Conservation (phyloP, 441 rosid genomes). For the Daphne laureola region DNA sequence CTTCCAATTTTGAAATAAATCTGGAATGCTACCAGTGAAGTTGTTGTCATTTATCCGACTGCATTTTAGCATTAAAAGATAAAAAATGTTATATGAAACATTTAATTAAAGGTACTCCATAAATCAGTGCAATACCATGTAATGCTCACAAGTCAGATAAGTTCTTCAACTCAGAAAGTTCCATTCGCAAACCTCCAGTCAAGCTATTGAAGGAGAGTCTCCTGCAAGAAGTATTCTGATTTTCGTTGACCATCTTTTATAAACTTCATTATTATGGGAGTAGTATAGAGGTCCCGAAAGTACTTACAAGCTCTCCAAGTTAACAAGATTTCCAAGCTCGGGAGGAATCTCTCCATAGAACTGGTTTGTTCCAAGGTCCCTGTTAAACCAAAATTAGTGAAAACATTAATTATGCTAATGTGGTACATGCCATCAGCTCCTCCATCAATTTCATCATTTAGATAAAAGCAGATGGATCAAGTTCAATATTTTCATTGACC, state of each 20-base stretch:
- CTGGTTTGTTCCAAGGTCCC: slow-evolving; percentile 51
- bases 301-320: slow-evolving; percentile 42
- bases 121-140: background rate
- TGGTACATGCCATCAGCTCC: no score
- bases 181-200: slow-evolving; percentile 31
- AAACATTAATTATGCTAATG: no score
- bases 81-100: background rate
- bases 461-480: no score
- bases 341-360: slow-evolving; percentile 52
- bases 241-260: background rate
- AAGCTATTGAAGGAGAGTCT: slow-evolving; percentile 31
- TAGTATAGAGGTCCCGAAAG: background rate
- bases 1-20: slow-evolving; percentile 38
- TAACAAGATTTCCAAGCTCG: slow-evolving; percentile 43
- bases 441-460: no score
- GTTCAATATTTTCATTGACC: background rate
- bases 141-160: slow-evolving; percentile 29
- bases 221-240: slow-evolving; percentile 20
- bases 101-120: no score
- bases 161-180: slow-evolving; percentile 25
- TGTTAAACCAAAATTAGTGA: slow-evolving; percentile 10
- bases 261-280: background rate
- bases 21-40: slow-evolving; percentile 43
- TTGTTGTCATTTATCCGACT: slow-evolving; percentile 55
- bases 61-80: slow-evolving; percentile 17